Base-by-base conservation (phyloP, 164 flowering plant genomes). In the Aristolochia californica region DNA sequence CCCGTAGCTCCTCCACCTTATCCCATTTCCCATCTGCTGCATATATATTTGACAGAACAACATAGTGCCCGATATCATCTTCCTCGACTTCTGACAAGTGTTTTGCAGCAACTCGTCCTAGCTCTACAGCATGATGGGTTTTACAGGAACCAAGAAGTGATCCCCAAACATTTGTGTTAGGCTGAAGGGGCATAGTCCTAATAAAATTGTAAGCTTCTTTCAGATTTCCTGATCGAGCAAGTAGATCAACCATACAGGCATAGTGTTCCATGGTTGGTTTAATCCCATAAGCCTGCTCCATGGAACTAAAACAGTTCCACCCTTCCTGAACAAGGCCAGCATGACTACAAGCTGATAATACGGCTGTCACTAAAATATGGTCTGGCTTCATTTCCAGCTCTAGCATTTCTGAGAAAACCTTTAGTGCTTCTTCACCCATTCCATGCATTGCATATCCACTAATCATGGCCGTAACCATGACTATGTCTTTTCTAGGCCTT, bases 381-480 rank as follows among this genome's bases (percentile, higher is more conserved):
- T 90, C 97, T 17, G 83, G 90, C 66, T 80, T 77, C 13, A 80
- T 43, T 23, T 77, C 84, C 53, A 59, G 64, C 56, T 68, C 65
- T 25, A 84, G 78, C 90, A 90, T 82, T 27, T 66, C 30, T 59
- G 56, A 47, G 72, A 76, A 87, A 38, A 79, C 59, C 50, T 43
- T 44, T 8, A 90, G 70, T 52, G 97, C 95, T 57, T 85, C 83
- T 53, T 75, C 63, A 26, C 87, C 87, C 85, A 77, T 79, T 1
- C 97, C 97, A 71, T 87, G 84, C 80, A 83, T 80, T 16, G 95
- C 95, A 66, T 69, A 83, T 34, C 85, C 95, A 69, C 93, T 71
- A 44, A 87, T 62, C 88, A 90, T 83, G 5, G 95, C 78, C 13
- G 97, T 87, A 63, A 78, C 84, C 75, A 80, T 76, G 53, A 89